Evolutionary conservation across 169 alveolate genomes (phyloP), one percentile per base, ranked within the genome.

Genomic region (Amoebophrya sp.): DNA sequence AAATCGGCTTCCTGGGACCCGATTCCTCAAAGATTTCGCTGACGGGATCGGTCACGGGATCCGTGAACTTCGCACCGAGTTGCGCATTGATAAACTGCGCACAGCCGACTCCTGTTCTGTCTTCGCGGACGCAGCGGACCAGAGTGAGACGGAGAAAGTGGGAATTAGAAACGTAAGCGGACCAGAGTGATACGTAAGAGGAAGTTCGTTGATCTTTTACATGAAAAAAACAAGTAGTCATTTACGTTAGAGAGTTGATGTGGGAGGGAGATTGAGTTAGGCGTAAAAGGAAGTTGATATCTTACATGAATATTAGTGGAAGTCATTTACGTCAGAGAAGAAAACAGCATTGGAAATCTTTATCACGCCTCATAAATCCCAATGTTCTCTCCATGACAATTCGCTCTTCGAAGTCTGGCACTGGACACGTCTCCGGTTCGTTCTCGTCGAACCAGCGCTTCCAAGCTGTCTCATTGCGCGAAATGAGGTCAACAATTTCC

Each of bases 341-440:
- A n/a, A n/a, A n/a, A n/a, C n/a, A n/a, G n/a, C n/a, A n/a, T n/a
- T n/a, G n/a, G n/a, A n/a, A n/a, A n/a, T n/a, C n/a, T n/a, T n/a
- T n/a, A n/a, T n/a, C n/a, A n/a, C n/a, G n/a, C n/a, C n/a, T n/a
- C n/a, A n/a, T n/a, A n/a, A n/a, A 47, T 18, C 65, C 65, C 65
- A 23, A n/a, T 2, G 92, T 89, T 89, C 93, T 47, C 89, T 92
- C 93, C 93, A 92, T 92, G 92, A 89, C 89, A 92, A 92, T 92
- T 78, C 93, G 93, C 90, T 92, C 94, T 54, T 92, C 94, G 92
- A 89, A 92, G 93, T 97, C 98, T 18, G 99, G 99, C 41, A 98
- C 96, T 23, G 97, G 97, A 78, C 93, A 90, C 92, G 96, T 96
- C 94, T 98, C 99, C 26, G 98, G 98, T 65, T 97, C 98, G 94